Percentiles rank a stretch among this genome's conserved stretches.
Conservation (phyloP, 2,329 filamentous ascomycete species). For the Cercospora canescens region DNA sequence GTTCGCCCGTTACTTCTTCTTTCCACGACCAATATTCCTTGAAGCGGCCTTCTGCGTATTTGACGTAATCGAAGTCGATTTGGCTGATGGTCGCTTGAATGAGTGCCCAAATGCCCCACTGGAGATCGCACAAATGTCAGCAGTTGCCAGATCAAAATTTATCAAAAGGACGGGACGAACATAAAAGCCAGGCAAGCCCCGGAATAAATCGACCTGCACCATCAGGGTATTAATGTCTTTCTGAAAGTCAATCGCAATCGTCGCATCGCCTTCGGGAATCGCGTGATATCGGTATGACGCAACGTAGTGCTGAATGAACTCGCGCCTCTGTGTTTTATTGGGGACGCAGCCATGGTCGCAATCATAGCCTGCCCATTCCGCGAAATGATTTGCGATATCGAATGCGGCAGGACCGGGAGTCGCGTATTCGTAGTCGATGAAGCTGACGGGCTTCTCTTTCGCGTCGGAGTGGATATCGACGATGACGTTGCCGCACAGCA, state of each 20-base stretch:
- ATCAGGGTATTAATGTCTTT: slow-evolving; percentile 69
- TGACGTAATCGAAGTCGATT: slow-evolving; percentile 95
- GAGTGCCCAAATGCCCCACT: slow-evolving; percentile 87
- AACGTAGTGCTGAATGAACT: slow-evolving; percentile 84
- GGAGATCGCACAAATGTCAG: not conserved
- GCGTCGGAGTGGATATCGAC: slow-evolving; percentile 46
- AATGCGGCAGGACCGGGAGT: slow-evolving; percentile 93
- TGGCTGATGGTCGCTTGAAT: slow-evolving; percentile 93
- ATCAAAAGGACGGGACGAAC: not conserved
- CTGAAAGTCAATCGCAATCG: slow-evolving; percentile 50
- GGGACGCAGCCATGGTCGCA: slow-evolving; percentile 87
- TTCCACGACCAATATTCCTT: slow-evolving; percentile 95
- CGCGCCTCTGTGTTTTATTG: slow-evolving; percentile 70
- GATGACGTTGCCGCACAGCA: slow-evolving; percentile 96
- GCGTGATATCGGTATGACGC: slow-evolving; percentile 61
- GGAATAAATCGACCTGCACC: slow-evolving; percentile 80
- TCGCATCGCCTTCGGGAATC: slow-evolving; percentile 41
- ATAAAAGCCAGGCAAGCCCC: slow-evolving; percentile 86
- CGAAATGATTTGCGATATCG: slow-evolving; percentile 96
- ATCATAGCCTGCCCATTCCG: slow-evolving; percentile 96
- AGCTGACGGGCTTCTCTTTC: slow-evolving; percentile 57
- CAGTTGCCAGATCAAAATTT: too few species aligned
- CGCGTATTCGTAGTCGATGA: slow-evolving; percentile 99
- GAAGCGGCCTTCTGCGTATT: slow-evolving; percentile 81
- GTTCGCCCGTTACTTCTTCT: slow-evolving; percentile 66